These are phyloP conservation scores for Picea mariana DNA, from an alignment of 83 land plant species.

Conservation along the genomic window DNA sequence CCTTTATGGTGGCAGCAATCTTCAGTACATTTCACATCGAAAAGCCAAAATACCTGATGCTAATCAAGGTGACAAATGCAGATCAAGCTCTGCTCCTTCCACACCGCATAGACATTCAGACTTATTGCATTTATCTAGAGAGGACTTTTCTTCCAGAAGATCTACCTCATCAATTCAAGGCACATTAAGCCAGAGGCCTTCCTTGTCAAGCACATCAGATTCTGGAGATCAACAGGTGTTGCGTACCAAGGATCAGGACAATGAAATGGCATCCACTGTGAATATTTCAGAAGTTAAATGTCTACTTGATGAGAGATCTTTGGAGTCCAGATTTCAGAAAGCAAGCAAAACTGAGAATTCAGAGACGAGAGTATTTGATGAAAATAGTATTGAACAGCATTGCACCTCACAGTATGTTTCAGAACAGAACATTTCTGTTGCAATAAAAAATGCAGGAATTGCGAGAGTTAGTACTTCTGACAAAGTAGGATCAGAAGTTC, in stretches of 20 bases:
- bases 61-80: not conserved
- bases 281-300: not conserved
- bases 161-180: not conserved
- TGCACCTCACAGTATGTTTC: not conserved
- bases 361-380: too few species aligned
- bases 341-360: not conserved
- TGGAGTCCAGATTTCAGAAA: not conserved
- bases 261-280: not conserved
- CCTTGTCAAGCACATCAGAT: too few species aligned
- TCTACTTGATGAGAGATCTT: not conserved
- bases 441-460: not conserved
- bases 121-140: too few species aligned
- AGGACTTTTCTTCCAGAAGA: too few species aligned
- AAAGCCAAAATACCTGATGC: not conserved
- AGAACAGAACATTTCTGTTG: not conserved
- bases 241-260: not conserved
- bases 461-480: not conserved
- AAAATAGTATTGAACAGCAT: not conserved
- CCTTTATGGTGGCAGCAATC: not conserved
- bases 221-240: not conserved
- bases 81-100: not conserved
- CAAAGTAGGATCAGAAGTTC: not conserved
- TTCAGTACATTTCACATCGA: constrained; percentile 1
- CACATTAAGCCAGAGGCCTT: not conserved
- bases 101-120: not conserved